Conservation (phyloP, 1,139 yeast genomes). For the Magnusiomyces tetraspermus region DNA sequence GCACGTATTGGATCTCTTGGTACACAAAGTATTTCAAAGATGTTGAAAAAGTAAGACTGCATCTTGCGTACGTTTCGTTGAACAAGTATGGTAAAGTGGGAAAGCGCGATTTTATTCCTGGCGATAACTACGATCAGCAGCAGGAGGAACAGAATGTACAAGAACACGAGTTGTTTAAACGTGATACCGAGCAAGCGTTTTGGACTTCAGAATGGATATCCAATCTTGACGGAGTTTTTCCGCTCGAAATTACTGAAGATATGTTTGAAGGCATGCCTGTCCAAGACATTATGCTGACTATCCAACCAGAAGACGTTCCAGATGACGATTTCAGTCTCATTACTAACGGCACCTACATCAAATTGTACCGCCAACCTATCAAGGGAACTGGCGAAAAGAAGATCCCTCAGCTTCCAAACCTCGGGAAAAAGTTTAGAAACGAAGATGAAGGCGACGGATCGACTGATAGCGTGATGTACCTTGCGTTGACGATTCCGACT, state of each 20-base stretch:
- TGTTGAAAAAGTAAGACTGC: constrained; percentile 51
- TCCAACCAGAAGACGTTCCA: constrained; percentile 58
- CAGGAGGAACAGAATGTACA: too few relatives aligned
- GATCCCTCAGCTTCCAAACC: constrained; percentile 38
- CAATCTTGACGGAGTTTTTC: constrained; percentile 54
- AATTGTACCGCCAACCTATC: constrained; percentile 46
- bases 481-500: constrained; percentile 55
- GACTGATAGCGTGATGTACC: constrained; percentile 58
- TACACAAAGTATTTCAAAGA: constrained; percentile 50
- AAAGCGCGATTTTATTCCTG: constrained; percentile 26
- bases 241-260: constrained; percentile 48
- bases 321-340: constrained; percentile 48
- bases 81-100: constrained; percentile 39
- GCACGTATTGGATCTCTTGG: constrained; percentile 74
- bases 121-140: constrained; percentile 2
- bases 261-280: constrained; percentile 46
- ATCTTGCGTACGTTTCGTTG: constrained; percentile 57
- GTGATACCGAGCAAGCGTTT: constrained; percentile 42
- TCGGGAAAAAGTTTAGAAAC: too few relatives aligned
- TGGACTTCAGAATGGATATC: constrained; percentile 62
- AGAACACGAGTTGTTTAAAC: constrained; percentile 4
- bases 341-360: constrained; percentile 48
- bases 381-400: constrained; percentile 45
- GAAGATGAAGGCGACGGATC: constrained; percentile 12
- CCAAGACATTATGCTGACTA: constrained; percentile 46